Evolutionary conservation across 257 asterid genomes (phyloP).

Genomic region (Rubia yunnanensis): DNA sequence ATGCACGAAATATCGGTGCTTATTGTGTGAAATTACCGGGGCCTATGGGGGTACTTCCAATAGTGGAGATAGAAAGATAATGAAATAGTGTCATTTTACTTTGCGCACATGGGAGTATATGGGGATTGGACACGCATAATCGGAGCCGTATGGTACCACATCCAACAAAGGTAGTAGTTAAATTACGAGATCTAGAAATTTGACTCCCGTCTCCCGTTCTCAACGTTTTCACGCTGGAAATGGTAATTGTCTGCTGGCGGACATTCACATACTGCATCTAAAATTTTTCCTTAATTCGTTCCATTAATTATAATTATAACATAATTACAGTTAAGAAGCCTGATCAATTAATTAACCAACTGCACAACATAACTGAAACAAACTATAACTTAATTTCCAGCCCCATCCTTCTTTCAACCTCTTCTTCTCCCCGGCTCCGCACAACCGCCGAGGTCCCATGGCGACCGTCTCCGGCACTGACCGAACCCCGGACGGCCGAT

Average conservation of each 20-base stretch:
- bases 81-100: no score
- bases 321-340: neutral
- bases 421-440: neutral
- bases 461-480: slow-evolving; percentile 14
- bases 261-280: no score
- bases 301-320: no score
- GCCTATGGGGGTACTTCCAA: no score
- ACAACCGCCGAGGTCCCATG: neutral
- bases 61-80: no score
- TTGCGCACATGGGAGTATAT: no score
- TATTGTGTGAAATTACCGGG: no score
- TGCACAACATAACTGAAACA: slow-evolving; percentile 2
- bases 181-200: neutral
- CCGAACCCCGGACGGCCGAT: slow-evolving; percentile 11
- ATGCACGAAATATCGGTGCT: no score
- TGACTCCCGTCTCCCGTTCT: neutral
- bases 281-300: neutral
- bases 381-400: neutral
- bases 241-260: no score
- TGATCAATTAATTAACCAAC: neutral
- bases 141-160: no score
- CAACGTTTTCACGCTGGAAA: neutral
- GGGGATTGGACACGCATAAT: no score
- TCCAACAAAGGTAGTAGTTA: neutral
- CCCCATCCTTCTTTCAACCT: neutral